Conservation (phyloP, 305 asterid genomes). For the Fraxinus dipetala region DNA sequence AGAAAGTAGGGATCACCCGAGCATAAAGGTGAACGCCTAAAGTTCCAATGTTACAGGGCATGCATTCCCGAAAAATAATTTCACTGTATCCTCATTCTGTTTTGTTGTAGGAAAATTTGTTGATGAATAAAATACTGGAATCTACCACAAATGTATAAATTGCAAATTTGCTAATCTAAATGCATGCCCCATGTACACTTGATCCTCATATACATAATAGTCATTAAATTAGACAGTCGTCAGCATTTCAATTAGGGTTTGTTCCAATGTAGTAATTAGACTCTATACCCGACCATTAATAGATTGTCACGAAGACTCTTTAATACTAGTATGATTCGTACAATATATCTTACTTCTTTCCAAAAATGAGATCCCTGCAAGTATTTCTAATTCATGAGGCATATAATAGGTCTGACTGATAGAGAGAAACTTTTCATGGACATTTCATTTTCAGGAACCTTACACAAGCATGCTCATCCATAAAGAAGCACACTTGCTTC, state of each 20-base stretch:
- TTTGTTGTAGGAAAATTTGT: conserved; percentile 3
- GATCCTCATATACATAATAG: background rate
- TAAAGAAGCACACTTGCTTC: conserved; percentile 2
- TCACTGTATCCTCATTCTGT: background rate
- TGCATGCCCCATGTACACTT: background rate
- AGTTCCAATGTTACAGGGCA: background rate
- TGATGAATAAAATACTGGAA: conserved; percentile 6
- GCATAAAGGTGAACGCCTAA: conserved; percentile 6
- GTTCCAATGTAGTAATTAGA: background rate
- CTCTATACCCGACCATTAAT: background rate
- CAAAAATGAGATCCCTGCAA: background rate
- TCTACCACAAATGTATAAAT: background rate
- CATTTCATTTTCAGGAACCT: background rate
- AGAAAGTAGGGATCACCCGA: conserved; percentile 8
- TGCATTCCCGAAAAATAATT: background rate
- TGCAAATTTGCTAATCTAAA: background rate
- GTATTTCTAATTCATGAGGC: background rate
- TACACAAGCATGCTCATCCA: background rate
- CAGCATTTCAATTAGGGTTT: background rate
- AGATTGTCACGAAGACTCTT: background rate
- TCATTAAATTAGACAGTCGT: background rate
- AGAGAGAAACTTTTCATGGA: background rate
- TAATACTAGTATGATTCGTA: background rate
- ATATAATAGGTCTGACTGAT: background rate
- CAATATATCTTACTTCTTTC: background rate